Base-by-base conservation (phyloP, 768 basidiomycete genomes). In the Guyanaporus albipodus region DNA sequence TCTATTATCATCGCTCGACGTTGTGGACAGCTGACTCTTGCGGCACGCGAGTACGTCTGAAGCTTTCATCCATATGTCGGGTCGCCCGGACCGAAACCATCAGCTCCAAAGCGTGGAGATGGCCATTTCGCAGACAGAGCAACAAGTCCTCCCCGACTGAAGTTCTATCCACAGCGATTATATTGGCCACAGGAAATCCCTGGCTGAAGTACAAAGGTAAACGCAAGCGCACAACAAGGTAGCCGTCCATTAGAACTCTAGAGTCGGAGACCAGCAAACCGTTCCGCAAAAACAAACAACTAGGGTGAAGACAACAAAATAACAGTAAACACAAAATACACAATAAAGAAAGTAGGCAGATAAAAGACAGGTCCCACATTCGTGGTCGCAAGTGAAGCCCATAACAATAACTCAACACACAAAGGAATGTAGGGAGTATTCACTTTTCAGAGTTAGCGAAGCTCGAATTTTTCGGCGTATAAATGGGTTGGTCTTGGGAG, bases 381-480 rank as follows among this genome's bases (percentile, higher is more conserved):
- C 34, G 37, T 44, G 52, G 52, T 49, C 21, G 49, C 53, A 42
- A 34, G 53, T 29, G 18, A 48, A 50, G 42, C 44, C 48, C 26
- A 27, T 38, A 26, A 47, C 27, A 14, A 43, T 50, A 47, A 41
- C 37, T 26, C 34, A 40, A 59, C 42, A 43, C n/a, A 1, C 35
- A n/a, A 19, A 6, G 6, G 6, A 14, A 4, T 21, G 19, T 19
- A 31, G 5, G 8, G 15, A 33, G 24, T 10, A 8, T 22, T 54
- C 38, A 65, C 46, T 67, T 65, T 41, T 65, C 64, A 14, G 62
- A 62, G 40, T 61, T 49, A 0, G 38, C 46, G 41, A 67, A 66
- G 31, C 51, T 63, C 29, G 55, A 60, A 31, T 53, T 55, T 29
- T 56, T 59, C 6, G 57, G 59, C 24, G 62, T 62, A 36, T 54